A percentile compares a stretch with the other conserved stretches of the same genome.
Evolutionary conservation across 495 filamentous ascomycete genomes (phyloP).

Genomic region (Acidiella bohemica): DNA sequence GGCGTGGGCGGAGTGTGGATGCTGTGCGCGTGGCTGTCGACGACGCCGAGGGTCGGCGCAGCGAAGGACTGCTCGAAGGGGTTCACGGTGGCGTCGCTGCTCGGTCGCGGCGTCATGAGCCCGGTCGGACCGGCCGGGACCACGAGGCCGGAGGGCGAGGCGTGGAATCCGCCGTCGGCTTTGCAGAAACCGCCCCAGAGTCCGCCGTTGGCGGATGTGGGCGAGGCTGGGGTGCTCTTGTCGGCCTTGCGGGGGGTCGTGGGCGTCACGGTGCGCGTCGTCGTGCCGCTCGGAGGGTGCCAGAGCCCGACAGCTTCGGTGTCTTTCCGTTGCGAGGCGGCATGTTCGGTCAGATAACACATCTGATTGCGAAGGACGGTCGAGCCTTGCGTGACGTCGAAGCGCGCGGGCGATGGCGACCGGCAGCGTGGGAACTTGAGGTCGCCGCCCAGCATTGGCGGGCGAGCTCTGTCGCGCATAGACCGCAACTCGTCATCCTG

Average conservation of each 20-base stretch:
- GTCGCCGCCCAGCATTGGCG: slow-evolving; percentile 74
- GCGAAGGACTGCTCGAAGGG: slow-evolving; percentile 21
- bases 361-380: slow-evolving; percentile 31
- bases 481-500: slow-evolving; percentile 34
- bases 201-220: slow-evolving; percentile 11
- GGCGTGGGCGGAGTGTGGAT: slow-evolving; percentile 8
- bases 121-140: slow-evolving; percentile 24
- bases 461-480: slow-evolving; percentile 44
- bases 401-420: slow-evolving; percentile 67
- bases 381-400: slow-evolving; percentile 44
- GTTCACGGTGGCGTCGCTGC: slow-evolving; percentile 16
- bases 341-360: slow-evolving; percentile 35
- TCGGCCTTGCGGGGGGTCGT: too few relatives aligned
- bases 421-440: slow-evolving; percentile 60
- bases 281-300: slow-evolving; percentile 5
- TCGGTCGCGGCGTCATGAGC: slow-evolving; percentile 25
- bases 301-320: slow-evolving; percentile 26
- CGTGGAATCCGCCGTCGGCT: slow-evolving; percentile 10
- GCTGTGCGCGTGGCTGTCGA: background rate
- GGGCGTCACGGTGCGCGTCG: background rate
- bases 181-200: slow-evolving; percentile 32
- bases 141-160: background rate
- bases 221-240: too few relatives aligned
- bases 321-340: slow-evolving; percentile 4
- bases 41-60: slow-evolving; percentile 6